Conservation (phyloP, 1,284 basidiomycete genomes). For the Austropuccinia psidii region DNA sequence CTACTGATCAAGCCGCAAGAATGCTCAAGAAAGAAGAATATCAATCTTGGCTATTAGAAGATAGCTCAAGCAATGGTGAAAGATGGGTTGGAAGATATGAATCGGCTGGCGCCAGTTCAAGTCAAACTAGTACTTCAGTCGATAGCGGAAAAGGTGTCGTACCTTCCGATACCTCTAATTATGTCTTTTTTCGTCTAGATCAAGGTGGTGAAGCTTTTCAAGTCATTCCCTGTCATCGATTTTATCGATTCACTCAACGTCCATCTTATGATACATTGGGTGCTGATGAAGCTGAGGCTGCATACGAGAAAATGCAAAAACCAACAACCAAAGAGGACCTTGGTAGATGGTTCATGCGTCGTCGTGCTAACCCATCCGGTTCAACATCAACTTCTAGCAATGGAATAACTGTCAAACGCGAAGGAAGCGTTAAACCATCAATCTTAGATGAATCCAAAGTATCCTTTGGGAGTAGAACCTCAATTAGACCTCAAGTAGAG, state of each 20-base stretch:
- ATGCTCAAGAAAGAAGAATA: slow-evolving; percentile 70
- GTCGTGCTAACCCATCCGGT: slow-evolving; percentile 46
- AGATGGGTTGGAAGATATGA: slow-evolving; percentile 60
- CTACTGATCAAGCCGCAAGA: slow-evolving; percentile 57
- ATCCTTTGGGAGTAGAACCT: slow-evolving; percentile 47
- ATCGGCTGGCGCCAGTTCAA: slow-evolving; percentile 10
- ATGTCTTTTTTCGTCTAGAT: slow-evolving; percentile 46
- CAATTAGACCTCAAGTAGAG: slow-evolving; percentile 55
- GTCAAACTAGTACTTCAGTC: slow-evolving; percentile 19
- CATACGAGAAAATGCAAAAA: slow-evolving; percentile 53
- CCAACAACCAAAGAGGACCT: slow-evolving; percentile 39
- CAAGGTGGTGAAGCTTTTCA: slow-evolving; percentile 56
- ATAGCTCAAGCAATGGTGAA: slow-evolving; percentile 52
- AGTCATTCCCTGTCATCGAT: slow-evolving; percentile 73
- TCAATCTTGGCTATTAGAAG: slow-evolving; percentile 82
- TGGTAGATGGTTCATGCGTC: slow-evolving; percentile 39
- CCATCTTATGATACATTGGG: slow-evolving; percentile 63
- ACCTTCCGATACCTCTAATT: slow-evolving; percentile 38
- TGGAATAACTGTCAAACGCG: slow-evolving; percentile 45
- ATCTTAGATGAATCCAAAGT: slow-evolving; percentile 38
- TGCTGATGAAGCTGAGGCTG: slow-evolving; percentile 60
- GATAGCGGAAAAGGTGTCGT: slow-evolving; percentile 37
- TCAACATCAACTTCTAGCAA: slow-evolving; percentile 26
- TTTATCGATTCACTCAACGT: slow-evolving; percentile 82
- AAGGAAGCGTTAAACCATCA: slow-evolving; percentile 42